A percentile compares a stretch with the other conserved stretches of the same genome.
Evolutionary conservation across 2,329 filamentous ascomycete species (phyloP).

Genomic region (Seiridium cupressi): DNA sequence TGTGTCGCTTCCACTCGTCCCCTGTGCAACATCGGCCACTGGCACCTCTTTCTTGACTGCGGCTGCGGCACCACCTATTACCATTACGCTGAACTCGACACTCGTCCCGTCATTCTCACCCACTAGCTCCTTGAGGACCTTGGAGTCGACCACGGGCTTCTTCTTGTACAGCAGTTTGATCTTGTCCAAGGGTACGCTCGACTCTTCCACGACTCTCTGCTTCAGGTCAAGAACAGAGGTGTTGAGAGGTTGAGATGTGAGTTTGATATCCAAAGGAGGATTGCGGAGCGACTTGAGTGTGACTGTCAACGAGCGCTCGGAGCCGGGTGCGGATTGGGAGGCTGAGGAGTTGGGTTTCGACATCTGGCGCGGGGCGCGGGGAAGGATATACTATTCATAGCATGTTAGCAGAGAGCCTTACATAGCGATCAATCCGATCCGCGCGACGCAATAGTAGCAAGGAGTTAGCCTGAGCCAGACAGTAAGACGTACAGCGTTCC

Average conservation of each 20-base stretch:
- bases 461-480: no score
- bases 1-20: constrained; percentile 55
- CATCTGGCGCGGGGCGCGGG: constrained; percentile 61
- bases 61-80: constrained; percentile 69
- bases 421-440: no score
- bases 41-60: constrained; percentile 34
- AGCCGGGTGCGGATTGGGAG: constrained; percentile 46
- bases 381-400: constrained; percentile 63
- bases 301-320: constrained; percentile 54
- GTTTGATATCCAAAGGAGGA: constrained; percentile 64
- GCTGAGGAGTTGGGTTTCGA: constrained; percentile 37
- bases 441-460: no score
- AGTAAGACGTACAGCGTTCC: constrained; percentile 64
- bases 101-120: constrained; percentile 46
- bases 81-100: constrained; percentile 83
- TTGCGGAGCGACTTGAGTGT: constrained; percentile 76
- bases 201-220: constrained; percentile 60
- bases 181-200: constrained; percentile 68
- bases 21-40: constrained; percentile 46
- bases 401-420: no score
- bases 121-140: constrained; percentile 73
- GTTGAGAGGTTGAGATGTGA: constrained; percentile 61
- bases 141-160: constrained; percentile 78
- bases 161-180: constrained; percentile 84
- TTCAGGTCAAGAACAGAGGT: constrained; percentile 82